A percentile compares a stretch with the other conserved stretches of the same genome.
phyloP scores from a whole-genome alignment of 2,329 filamentous ascomycete genomes.

The Penicillium sp. region DNA sequence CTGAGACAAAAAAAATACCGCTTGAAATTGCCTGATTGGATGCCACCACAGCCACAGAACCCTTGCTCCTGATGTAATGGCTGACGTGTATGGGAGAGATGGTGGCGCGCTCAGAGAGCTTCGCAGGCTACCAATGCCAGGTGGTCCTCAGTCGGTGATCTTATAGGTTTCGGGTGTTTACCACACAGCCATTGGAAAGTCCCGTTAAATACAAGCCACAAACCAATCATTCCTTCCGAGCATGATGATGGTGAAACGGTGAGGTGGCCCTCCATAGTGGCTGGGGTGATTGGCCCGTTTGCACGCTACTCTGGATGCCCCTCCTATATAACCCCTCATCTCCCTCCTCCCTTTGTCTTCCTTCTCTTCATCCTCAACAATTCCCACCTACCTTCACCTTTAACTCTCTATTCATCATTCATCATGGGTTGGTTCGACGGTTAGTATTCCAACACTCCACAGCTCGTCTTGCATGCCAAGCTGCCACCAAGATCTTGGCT shows the following conservation, averaged over 20 bases:
- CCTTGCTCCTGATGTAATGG: neutral
- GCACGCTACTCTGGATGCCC: neutral
- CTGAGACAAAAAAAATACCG: neutral
- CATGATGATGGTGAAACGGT: slow-evolving; percentile 1
- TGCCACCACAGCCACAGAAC: neutral
- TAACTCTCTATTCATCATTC: neutral
- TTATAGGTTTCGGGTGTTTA: neutral
- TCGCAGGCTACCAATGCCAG: neutral
- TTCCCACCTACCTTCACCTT: neutral
- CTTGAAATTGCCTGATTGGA: neutral
- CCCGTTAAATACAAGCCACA: neutral
- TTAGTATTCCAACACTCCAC: neutral
- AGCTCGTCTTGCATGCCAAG: neutral
- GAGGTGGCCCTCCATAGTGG: neutral
- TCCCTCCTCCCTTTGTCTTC: neutral
- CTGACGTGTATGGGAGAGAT: neutral
- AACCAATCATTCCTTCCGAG: neutral
- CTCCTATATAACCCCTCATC: slow-evolving; percentile 3
- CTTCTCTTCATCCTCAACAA: neutral
- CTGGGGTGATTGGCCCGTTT: slow-evolving; percentile 3
- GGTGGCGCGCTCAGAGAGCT: neutral
- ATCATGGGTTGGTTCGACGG: slow-evolving; percentile 6
- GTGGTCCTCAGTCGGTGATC: neutral
- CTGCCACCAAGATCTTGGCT: neutral
- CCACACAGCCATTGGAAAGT: neutral